Base-by-base conservation (phyloP, 2,329 filamentous ascomycete species). In the Westerdykella ornata region DNA sequence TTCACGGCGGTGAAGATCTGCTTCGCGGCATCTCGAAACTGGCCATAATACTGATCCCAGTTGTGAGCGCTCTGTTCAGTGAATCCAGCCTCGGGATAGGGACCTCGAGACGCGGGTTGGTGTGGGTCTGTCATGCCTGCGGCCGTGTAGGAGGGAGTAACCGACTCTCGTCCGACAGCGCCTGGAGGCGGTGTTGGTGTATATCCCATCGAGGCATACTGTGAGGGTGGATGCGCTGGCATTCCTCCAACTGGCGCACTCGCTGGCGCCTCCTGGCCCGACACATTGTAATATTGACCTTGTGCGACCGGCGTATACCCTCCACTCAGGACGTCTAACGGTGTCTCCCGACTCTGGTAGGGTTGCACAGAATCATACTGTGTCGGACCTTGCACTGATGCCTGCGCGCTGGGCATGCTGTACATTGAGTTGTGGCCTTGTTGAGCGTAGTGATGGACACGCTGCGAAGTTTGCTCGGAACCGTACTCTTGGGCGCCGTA, bases 381-480 rank as follows among this genome's bases (percentile, higher is more conserved):
- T 46, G 68, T 83, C 73, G 71, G 78, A 65, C 69, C 71, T 72
- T 65, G 48, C 45, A 60, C 55, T 41, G 58, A 44, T 45, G 57
- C 53, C 52, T 63, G 62, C 45, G 55, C 49, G 45, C 58, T 56
- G 46, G 63, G 59, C 57, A 89, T 83, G 69, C 81, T 82, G 72
- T 94, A 94, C 76, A 92, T 82, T 71, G 90, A 80, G 49, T 78
- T 78, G 41, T 78, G 70, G 40, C 81, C 72, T 55, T 80, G 81
- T 50, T 71, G 69, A 40, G 68, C 58, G 56, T 74, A 75, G 45
- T 70, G 66, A 47, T 68, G 67, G 44, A 57, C 49, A 16, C 64
- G 59, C 41, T 63, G 63, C 43, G 42, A 38, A 30, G 54, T 44
- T 72, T 64, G 60, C 44, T 57, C 62, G 47, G 81, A 76, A 45